Conservation (phyloP, 164 flowering plant species). For the Houttuynia cordata region DNA sequence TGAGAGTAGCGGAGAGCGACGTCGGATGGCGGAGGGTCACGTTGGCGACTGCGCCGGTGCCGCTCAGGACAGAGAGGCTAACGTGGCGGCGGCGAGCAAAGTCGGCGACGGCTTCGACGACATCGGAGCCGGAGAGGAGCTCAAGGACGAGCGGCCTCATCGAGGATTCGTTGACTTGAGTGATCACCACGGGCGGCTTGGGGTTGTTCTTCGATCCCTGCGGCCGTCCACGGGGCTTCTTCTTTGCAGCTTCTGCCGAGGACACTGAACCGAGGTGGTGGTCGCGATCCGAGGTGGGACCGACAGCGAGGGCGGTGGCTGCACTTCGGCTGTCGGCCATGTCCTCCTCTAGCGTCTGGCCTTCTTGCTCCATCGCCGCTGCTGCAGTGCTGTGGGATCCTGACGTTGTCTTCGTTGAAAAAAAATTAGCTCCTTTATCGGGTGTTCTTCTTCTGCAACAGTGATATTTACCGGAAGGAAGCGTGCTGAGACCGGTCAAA, state of each 20-base stretch:
- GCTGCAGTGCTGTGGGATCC: too few relatives aligned
- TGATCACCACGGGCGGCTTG: conserved; percentile 40
- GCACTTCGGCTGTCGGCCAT: conserved; percentile 7
- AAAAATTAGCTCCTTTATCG: too few relatives aligned
- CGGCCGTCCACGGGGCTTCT: conserved; percentile 37
- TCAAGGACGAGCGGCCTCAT: conserved; percentile 33
- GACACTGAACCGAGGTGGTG: not conserved
- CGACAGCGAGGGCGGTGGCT: not conserved
- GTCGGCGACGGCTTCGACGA: conserved; percentile 25
- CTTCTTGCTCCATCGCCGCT: conserved; percentile 7
- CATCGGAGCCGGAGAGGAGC: conserved; percentile 28
- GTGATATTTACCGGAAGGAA: too few relatives aligned
- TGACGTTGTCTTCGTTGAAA: too few relatives aligned
- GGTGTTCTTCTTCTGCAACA: too few relatives aligned
- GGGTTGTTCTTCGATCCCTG: conserved; percentile 47
- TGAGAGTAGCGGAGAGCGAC: conserved; percentile 25
- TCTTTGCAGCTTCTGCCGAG: not conserved
- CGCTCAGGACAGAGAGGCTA: conserved; percentile 30
- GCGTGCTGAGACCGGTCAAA: too few relatives aligned
- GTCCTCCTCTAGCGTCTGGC: conserved; percentile 12
- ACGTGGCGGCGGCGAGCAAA: conserved; percentile 21
- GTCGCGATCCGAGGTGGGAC: not conserved
- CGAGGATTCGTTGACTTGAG: conserved; percentile 28
- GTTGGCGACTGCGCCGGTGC: conserved; percentile 37
- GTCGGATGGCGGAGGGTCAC: conserved; percentile 40